Conservation (phyloP, 139 green algal genomes). For the Gonium pectorale region DNA sequence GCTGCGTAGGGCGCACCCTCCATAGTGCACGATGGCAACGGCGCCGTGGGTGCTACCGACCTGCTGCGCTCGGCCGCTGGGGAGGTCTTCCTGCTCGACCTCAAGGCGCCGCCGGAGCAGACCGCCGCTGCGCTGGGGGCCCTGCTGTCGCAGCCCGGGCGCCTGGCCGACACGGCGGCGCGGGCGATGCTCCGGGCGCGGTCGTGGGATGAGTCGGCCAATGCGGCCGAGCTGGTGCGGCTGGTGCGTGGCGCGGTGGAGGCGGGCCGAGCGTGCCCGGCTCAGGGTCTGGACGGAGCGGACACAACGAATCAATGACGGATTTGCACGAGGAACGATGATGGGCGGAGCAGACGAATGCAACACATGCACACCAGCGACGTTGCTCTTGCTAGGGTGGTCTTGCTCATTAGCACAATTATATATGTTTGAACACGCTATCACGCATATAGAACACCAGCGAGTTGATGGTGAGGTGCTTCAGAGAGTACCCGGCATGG, state of each 20-base stretch:
- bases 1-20: conserved; percentile 73
- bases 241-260: conserved; percentile 25
- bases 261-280: too few species aligned
- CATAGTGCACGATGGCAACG: conserved; percentile 64
- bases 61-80: conserved; percentile 55
- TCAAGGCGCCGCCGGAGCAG: not conserved
- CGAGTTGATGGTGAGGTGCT: too few species aligned
- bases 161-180: not conserved
- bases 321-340: too few species aligned
- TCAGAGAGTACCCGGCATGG: too few species aligned
- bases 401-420: too few species aligned
- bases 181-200: conserved; percentile 52
- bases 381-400: too few species aligned
- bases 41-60: conserved; percentile 74
- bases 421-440: too few species aligned
- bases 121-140: conserved; percentile 44
- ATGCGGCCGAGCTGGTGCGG: conserved; percentile 57
- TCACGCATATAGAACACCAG: too few species aligned
- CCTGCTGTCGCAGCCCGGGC: conserved; percentile 25
- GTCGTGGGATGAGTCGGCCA: conserved; percentile 68
- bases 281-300: too few species aligned
- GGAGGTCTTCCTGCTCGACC: conserved; percentile 67
- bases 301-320: too few species aligned
- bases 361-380: too few species aligned
- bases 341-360: too few species aligned